Evolutionary conservation across 2,329 filamentous ascomycete species (phyloP).

Genomic region (Stachybotrys chartarum): DNA sequence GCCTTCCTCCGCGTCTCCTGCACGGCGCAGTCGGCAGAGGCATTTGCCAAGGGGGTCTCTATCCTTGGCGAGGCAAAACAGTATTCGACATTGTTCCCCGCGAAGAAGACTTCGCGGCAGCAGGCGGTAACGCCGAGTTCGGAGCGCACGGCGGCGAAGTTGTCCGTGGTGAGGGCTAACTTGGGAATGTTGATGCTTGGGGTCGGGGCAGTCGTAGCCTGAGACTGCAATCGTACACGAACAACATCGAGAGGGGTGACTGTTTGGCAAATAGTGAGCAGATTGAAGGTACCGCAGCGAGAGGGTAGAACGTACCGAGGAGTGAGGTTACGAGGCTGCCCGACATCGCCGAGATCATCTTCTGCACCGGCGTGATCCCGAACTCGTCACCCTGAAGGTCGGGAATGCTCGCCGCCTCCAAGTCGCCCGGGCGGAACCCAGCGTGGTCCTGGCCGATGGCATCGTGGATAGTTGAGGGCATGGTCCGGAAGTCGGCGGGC

Average conservation of each 20-base stretch:
- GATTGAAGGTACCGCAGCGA: not conserved
- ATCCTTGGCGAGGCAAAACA: slow-evolving; percentile 66
- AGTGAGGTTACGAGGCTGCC: slow-evolving; percentile 87
- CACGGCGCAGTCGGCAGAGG: slow-evolving; percentile 67
- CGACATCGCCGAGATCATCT: slow-evolving; percentile 89
- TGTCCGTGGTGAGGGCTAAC: slow-evolving; percentile 48
- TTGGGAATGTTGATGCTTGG: slow-evolving; percentile 47
- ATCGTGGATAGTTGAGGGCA: slow-evolving; percentile 7
- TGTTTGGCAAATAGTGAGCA: slow-evolving; percentile 25
- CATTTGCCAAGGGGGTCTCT: slow-evolving; percentile 35
- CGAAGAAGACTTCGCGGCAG: slow-evolving; percentile 95
- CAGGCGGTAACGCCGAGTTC: slow-evolving; percentile 90
- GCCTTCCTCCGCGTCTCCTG: slow-evolving; percentile 78
- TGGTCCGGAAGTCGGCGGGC: not conserved
- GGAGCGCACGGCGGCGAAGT: slow-evolving; percentile 62
- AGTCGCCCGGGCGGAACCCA: slow-evolving; percentile 10
- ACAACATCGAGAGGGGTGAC: slow-evolving; percentile 97
- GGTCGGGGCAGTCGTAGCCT: slow-evolving; percentile 39
- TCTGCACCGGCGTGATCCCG: slow-evolving; percentile 76
- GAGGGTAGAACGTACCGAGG: slow-evolving; percentile 54
- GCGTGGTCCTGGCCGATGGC: slow-evolving; percentile 17
- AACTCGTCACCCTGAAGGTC: slow-evolving; percentile 25
- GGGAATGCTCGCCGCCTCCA: slow-evolving; percentile 13
- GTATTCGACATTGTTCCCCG: slow-evolving; percentile 74
- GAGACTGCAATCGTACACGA: slow-evolving; percentile 87